Evolutionary conservation across 805 yeast genomes (phyloP).

Genomic region (Metschnikowia anglica): DNA sequence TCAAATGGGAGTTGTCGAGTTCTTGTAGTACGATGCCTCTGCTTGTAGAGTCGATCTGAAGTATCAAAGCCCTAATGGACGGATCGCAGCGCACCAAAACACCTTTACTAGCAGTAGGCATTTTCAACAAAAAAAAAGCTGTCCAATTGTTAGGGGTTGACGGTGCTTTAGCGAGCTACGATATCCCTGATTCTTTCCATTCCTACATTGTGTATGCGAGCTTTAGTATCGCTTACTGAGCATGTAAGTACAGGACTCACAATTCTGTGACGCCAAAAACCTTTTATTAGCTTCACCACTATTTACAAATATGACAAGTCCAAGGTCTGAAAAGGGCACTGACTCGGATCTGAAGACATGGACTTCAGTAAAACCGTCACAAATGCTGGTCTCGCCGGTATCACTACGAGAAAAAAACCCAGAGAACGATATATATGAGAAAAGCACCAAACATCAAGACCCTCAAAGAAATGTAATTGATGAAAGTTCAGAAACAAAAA

Average conservation of each 20-base stretch:
- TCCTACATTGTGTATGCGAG: conserved; percentile 1
- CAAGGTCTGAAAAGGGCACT: background rate
- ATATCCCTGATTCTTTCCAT: background rate
- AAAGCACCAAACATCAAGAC: background rate
- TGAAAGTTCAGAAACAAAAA: background rate
- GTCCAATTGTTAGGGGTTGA: no score
- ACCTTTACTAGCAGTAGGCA: conserved; percentile 47
- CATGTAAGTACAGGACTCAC: conserved; percentile 6
- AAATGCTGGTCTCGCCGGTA: background rate
- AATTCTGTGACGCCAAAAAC: background rate
- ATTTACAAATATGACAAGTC: background rate
- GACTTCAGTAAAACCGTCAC: background rate
- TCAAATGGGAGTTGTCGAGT: conserved; percentile 85
- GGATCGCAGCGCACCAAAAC: conserved; percentile 71
- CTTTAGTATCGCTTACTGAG: conserved; percentile 1
- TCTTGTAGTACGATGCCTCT: conserved; percentile 75
- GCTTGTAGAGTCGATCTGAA: conserved; percentile 72
- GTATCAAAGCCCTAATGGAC: conserved; percentile 80
- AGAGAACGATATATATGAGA: background rate
- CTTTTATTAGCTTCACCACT: background rate
- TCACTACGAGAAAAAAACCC: conserved; percentile 1
- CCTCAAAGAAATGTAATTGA: background rate
- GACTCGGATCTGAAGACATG: background rate
- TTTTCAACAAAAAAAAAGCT: conserved; percentile 17
- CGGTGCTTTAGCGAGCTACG: no score